Conservation (phyloP, 2,329 filamentous ascomycete genomes). For the Orbilia ellipsospora region DNA sequence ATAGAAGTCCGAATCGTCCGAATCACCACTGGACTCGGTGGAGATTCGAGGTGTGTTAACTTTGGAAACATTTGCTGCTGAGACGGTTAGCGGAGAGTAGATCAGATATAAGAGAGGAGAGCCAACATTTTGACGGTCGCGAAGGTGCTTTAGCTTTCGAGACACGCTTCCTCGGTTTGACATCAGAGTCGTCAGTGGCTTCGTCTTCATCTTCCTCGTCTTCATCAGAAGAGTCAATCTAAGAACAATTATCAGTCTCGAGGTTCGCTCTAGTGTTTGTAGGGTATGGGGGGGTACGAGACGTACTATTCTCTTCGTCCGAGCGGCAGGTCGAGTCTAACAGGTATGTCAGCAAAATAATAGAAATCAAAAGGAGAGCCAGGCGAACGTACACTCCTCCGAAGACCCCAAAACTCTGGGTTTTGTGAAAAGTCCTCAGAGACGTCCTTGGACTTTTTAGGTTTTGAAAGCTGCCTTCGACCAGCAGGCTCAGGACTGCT, state of each 20-base stretch:
- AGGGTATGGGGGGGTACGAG: conserved; percentile 12
- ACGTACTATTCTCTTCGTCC: conserved; percentile 60
- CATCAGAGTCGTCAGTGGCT: conserved; percentile 38
- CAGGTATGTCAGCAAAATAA: conserved; percentile 23
- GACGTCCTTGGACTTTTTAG: conserved; percentile 46
- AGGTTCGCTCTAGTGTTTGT: conserved; percentile 20
- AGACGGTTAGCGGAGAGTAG: conserved; percentile 36
- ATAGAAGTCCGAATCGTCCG: conserved; percentile 79
- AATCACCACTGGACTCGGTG: conserved; percentile 71
- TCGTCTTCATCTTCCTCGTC: conserved; percentile 55
- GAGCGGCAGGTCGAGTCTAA: conserved; percentile 68
- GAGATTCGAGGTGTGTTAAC: conserved; percentile 61
- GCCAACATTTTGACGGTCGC: conserved; percentile 33
- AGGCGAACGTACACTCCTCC: conserved; percentile 79
- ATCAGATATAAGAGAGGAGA: conserved; percentile 3
- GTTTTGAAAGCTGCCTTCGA: conserved; percentile 34
- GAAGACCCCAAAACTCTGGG: conserved; percentile 91
- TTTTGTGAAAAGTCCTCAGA: conserved; percentile 66
- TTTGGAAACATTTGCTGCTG: conserved; percentile 49
- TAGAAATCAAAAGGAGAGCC: not conserved
- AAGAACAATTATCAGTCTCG: conserved; percentile 25
- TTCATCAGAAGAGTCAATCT: conserved; percentile 57
- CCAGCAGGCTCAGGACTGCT: conserved; percentile 51
- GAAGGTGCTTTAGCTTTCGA: conserved; percentile 23
- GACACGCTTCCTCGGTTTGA: conserved; percentile 42